Base-by-base conservation (phyloP, 1,139 yeast species). In the Zygoascus meyerae region DNA sequence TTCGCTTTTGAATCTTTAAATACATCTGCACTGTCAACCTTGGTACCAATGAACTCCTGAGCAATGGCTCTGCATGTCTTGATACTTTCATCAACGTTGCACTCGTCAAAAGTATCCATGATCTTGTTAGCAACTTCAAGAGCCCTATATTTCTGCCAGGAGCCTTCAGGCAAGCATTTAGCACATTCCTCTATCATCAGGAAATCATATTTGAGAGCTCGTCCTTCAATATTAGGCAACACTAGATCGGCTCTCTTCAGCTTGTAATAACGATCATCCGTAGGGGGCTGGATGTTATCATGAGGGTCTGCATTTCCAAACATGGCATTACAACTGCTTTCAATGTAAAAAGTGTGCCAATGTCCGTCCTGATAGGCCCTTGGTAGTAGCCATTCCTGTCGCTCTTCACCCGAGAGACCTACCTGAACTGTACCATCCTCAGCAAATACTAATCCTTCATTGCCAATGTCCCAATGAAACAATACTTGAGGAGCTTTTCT, bases 241-340 rank as follows among this genome's bases (percentile, higher is more conserved):
- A 86, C 84, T 55, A 92, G 69, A 60, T 89, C 96, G 28, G 94
- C 95, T 34, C 69, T 70, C 48, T 68, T 69, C 53, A 92, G 71
- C 30, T 74, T 65, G 64, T 86, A 92, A 63, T 74, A 81, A 48
- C 92, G 72, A 63, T 86, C 81, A 34, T 80, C 77, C 50, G 75
- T 72, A 7, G 84, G 83, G 5, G 87, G 86, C 42, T 55, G 60
- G 36, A 57, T 57, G 40, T 52, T 55, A n/a, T 83, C 80, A 44
- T 74, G 79, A 31, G 59, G 59, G 49, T 55, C 59, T 12, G 56
- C 61, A 56, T 82, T 79, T 26, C 98, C 98, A 68, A 86, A 87
- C 95, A 92, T 89, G 12, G 96, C 95, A 65, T 90, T 92, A 65
- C 97, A 90, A 14, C 95, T 86, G 60, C 86, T 82, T 65, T 92